Conservation (phyloP, 768 basidiomycete genomes). For the Amyloporia xantha region DNA sequence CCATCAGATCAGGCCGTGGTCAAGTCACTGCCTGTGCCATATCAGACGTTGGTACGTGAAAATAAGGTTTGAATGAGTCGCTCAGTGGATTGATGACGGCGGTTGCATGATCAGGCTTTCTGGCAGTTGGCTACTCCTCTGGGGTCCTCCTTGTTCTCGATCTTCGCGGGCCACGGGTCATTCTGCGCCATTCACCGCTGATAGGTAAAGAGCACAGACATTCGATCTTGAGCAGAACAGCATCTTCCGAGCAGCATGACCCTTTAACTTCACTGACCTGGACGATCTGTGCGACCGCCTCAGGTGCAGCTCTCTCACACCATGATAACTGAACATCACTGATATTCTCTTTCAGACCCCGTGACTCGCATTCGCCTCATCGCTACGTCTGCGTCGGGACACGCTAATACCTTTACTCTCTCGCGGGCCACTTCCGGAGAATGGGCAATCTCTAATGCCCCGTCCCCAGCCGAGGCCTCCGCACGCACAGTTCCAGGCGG, state of each 20-base stretch:
- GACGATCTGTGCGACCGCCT: slow-evolving; percentile 51
- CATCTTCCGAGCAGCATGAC: slow-evolving; percentile 31
- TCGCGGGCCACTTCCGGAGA: slow-evolving; percentile 28
- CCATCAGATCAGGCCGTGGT: slow-evolving; percentile 44
- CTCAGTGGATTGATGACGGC: neutral
- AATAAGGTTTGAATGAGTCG: neutral
- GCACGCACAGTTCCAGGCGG: slow-evolving; percentile 40
- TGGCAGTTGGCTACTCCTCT: slow-evolving; percentile 62
- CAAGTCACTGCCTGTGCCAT: slow-evolving; percentile 50
- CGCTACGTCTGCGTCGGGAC: slow-evolving; percentile 51
- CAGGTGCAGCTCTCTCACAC: slow-evolving; percentile 31
- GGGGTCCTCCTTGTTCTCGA: slow-evolving; percentile 61
- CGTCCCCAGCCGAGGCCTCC: slow-evolving; percentile 31
- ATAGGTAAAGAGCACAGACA: slow-evolving; percentile 33
- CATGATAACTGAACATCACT: neutral
- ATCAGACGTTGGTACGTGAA: slow-evolving; percentile 62
- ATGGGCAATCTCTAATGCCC: slow-evolving; percentile 27
- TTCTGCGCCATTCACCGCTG: slow-evolving; percentile 42
- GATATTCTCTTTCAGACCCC: slow-evolving; percentile 28
- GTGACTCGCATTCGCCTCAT: slow-evolving; percentile 53
- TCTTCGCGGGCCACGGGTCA: slow-evolving; percentile 65
- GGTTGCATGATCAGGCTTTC: slow-evolving; percentile 47
- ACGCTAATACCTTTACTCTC: slow-evolving; percentile 53
- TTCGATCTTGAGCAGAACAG: neutral
- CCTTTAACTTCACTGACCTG: slow-evolving; percentile 53